These are phyloP conservation scores for Glebionis coronaria DNA, from an alignment of 129 eudicot species.

Conservation along the genomic window DNA sequence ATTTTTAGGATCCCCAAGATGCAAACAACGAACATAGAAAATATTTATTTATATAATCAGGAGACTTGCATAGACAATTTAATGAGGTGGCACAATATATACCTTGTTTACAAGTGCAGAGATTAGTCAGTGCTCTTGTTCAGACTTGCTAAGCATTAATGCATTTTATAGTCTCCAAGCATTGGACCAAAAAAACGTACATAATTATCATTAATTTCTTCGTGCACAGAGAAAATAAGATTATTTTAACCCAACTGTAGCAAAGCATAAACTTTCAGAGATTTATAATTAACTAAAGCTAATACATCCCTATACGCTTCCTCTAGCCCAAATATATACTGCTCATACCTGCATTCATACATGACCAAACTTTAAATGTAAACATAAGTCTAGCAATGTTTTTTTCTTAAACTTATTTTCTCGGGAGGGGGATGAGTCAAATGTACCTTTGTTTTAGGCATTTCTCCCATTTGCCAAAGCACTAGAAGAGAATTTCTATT, in stretches of 20 bases:
- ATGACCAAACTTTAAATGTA: no score
- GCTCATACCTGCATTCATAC: slow-evolving; percentile 58
- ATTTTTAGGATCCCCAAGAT: slow-evolving; percentile 97
- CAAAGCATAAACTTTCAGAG: slow-evolving; percentile 64
- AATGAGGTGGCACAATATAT: not conserved
- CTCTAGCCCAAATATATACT: slow-evolving; percentile 76
- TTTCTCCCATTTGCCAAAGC: slow-evolving; percentile 97
- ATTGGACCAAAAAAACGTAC: slow-evolving; percentile 1
- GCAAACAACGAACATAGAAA: slow-evolving; percentile 29
- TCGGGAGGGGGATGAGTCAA: no score
- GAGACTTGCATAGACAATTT: slow-evolving; percentile 6
- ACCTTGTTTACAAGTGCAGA: slow-evolving; percentile 94
- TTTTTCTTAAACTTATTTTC: no score
- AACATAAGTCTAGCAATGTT: no score
- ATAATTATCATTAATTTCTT: not conserved
- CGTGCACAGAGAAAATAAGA: not conserved
- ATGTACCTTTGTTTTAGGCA: slow-evolving; percentile 79
- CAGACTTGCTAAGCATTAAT: slow-evolving; percentile 81
- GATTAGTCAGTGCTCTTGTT: slow-evolving; percentile 88
- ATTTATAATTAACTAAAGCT: slow-evolving; percentile 75
- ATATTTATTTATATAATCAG: slow-evolving; percentile 4
- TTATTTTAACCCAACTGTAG: no score
- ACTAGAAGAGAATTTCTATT: slow-evolving; percentile 78
- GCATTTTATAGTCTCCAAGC: slow-evolving; percentile 64
- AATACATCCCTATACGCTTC: slow-evolving; percentile 88